Evolutionary conservation across 1,284 basidiomycete species (phyloP), one percentile per base, ranked within the genome.

Genomic region (Trametes hirsuta): DNA sequence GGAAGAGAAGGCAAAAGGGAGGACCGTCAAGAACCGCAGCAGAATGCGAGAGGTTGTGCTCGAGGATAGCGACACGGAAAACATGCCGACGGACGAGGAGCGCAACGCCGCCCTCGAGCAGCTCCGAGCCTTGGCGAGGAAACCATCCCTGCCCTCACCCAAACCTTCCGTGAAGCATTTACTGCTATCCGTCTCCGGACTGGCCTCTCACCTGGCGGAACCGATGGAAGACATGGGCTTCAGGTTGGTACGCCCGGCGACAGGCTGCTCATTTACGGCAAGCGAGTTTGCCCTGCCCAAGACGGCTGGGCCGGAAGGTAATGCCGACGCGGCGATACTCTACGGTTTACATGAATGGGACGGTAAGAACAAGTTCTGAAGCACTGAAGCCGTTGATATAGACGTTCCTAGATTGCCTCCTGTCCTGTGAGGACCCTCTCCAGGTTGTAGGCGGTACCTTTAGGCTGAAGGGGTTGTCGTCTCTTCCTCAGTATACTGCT

Each of bases 371-470:
- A 18, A 24, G n/a, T 1, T 12, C 3, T 1, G 47, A 15, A 18
- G 22, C 10, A 15, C n/a, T 18, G 40, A 22, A 11, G 15, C 2
- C 14, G 22, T 21, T 6, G 42, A 52, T 35, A 39, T 39, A 60
- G 41, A 47, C n/a, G 10, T 45, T 47, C 25, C 39, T 41, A 65
- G 64, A 50, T 4, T 58, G 58, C 21, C 58, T 65, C 21, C 37
- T 60, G 21, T 44, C 61, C 35, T 61, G 62, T 58, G 58, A 71
- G 42, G 63, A 71, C 50, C 52, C 68, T 11, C 53, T 77, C 0
- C 76, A 74, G 37, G 68, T 86, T 24, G 78, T 88, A 9, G 86
- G 87, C 1, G 87, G 87, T 0, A 85, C 82, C 2, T 88, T 90
- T 67, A 71, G 74, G 0, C 77, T 89, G 58, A 77, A 75, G 59